Evolutionary conservation across 73 alveolate species (phyloP).

Genomic region (Paramecium bursaria): DNA sequence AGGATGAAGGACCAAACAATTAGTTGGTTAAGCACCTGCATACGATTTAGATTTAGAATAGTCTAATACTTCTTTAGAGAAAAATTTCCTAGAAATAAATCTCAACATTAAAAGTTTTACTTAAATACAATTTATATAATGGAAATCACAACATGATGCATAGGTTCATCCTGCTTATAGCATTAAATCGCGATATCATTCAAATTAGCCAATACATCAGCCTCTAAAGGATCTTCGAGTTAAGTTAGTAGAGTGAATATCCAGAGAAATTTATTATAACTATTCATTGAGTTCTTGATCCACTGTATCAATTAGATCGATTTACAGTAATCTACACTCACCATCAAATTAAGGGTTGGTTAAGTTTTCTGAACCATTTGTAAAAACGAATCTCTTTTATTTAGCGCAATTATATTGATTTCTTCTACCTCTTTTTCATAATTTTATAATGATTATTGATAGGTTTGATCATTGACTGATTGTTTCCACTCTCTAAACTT

Average conservation of each 20-base stretch:
- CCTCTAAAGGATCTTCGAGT: slow-evolving; percentile 19
- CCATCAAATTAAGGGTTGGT: slow-evolving; percentile 8
- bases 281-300: not conserved
- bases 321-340: not conserved
- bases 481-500: not conserved
- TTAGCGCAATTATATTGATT: not conserved
- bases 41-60: slow-evolving; percentile 3
- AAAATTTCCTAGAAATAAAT: not conserved
- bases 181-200: too few relatives aligned
- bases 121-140: too few relatives aligned
- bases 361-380: not conserved
- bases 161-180: too few relatives aligned
- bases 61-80: slow-evolving; percentile 35
- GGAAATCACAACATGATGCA: too few relatives aligned
- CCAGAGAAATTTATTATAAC: slow-evolving; percentile 1
- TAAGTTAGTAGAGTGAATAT: not conserved
- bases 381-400: not conserved
- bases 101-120: too few relatives aligned
- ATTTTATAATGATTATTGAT: not conserved
- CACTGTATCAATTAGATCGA: not conserved
- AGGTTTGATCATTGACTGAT: too few relatives aligned
- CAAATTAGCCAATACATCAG: slow-evolving; percentile 6
- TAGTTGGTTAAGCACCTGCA: not conserved
- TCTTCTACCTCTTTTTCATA: not conserved
- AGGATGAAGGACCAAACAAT: slow-evolving; percentile 65